phyloP scores from a whole-genome alignment of 257 asterid genomes.

The Solanum clarkiae region DNA sequence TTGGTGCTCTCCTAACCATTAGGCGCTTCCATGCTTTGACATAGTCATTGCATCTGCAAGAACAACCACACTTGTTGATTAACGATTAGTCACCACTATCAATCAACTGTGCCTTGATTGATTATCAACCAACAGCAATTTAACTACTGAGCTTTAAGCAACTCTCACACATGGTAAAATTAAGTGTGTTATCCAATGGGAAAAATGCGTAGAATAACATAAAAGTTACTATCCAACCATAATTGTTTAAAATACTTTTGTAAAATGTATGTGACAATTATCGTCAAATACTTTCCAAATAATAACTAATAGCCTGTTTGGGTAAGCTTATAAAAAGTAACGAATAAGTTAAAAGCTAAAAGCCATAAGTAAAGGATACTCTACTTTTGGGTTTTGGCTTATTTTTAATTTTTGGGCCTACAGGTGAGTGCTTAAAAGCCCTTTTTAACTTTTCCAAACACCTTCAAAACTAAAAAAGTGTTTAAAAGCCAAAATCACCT shows the following conservation, averaged over 20 bases:
- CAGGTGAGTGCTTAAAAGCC: too few species aligned
- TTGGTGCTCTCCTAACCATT: slow-evolving; percentile 67
- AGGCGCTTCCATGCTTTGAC: slow-evolving; percentile 97
- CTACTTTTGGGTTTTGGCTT: too few species aligned
- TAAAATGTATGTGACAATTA: not conserved
- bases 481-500: too few species aligned
- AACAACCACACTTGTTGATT: not conserved
- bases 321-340: too few species aligned
- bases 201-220: not conserved
- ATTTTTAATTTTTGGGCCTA: too few species aligned
- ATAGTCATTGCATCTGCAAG: slow-evolving; percentile 89
- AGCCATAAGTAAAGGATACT: too few species aligned
- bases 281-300: not conserved
- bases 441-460: too few species aligned
- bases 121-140: not conserved
- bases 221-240: not conserved
- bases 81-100: not conserved
- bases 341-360: too few species aligned
- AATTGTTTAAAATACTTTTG: not conserved
- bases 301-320: not conserved
- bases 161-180: not conserved
- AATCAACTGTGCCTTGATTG: not conserved
- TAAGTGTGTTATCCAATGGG: not conserved
- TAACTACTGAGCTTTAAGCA: not conserved
- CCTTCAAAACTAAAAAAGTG: too few species aligned